phyloP scores from a whole-genome alignment of 331 rosid genomes.

The Pyrus hybrid region DNA sequence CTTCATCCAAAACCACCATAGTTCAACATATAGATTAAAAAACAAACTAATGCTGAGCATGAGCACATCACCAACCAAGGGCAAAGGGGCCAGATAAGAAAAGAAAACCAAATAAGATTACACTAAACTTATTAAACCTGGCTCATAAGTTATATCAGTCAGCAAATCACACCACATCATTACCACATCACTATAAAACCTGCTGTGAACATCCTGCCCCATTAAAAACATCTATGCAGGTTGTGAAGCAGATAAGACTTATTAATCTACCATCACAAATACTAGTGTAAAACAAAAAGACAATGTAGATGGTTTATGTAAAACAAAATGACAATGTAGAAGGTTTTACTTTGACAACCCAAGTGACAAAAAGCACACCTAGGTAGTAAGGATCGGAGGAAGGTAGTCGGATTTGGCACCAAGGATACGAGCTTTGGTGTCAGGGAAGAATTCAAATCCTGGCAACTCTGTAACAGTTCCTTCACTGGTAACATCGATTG shows the following conservation, averaged over 20 bases:
- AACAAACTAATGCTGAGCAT: too few relatives aligned
- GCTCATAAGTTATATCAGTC: not conserved
- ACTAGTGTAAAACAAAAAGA: slow-evolving; percentile 8
- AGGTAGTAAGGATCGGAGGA: slow-evolving; percentile 97
- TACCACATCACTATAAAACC: not conserved
- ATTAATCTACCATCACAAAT: slow-evolving; percentile 7
- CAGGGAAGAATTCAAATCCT: slow-evolving; percentile 75
- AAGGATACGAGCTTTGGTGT: slow-evolving; percentile 79
- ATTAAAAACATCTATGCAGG: slow-evolving; percentile 7
- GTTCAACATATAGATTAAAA: too few relatives aligned
- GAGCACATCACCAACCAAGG: not conserved
- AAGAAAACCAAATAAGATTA: not conserved
- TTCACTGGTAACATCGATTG: slow-evolving; percentile 43
- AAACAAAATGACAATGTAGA: too few relatives aligned
- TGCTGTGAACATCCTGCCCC: slow-evolving; percentile 9
- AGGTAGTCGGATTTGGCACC: slow-evolving; percentile 74
- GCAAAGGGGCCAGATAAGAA: not conserved
- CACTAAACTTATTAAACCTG: not conserved
- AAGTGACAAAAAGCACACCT: slow-evolving; percentile 1
- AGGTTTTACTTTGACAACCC: not conserved
- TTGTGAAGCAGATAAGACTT: not conserved
- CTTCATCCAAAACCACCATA: not conserved
- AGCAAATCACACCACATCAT: slow-evolving; percentile 1
- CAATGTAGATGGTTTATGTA: not conserved
- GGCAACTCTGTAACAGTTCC: slow-evolving; percentile 57